A percentile compares a stretch with the other conserved stretches of the same genome.
Conservation (phyloP, 495 filamentous ascomycete genomes). For the Aspergillus sclerotiicarbonarius region DNA sequence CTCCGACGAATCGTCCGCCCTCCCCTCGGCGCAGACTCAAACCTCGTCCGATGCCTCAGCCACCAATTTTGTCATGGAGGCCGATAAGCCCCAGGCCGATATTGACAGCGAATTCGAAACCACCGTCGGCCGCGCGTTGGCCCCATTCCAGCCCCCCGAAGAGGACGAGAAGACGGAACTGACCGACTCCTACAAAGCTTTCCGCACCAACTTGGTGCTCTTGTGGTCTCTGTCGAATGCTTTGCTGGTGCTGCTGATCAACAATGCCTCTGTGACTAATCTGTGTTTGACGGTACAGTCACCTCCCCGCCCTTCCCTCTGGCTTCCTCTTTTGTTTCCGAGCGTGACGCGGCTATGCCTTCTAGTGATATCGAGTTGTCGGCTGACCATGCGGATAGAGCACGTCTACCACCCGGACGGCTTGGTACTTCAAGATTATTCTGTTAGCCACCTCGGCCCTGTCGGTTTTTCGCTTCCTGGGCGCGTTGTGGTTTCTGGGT, state of each 20-base stretch:
- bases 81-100: constrained; percentile 87
- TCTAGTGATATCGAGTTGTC: not conserved
- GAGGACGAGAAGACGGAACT: constrained; percentile 67
- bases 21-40: constrained; percentile 73
- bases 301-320: not conserved
- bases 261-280: constrained; percentile 61
- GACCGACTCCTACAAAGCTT: constrained; percentile 92
- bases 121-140: constrained; percentile 82
- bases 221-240: constrained; percentile 87
- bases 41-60: constrained; percentile 63
- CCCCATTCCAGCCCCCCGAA: constrained; percentile 37
- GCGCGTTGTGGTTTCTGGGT: constrained; percentile 87
- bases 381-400: constrained; percentile 19
- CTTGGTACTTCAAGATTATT: constrained; percentile 85
- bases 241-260: constrained; percentile 73
- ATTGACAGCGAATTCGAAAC: constrained; percentile 88
- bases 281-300: constrained; percentile 55
- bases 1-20: constrained; percentile 80
- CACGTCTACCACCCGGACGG: constrained; percentile 65
- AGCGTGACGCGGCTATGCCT: not conserved
- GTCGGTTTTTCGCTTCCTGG: constrained; percentile 80
- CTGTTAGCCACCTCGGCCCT: constrained; percentile 84
- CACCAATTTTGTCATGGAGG: constrained; percentile 77
- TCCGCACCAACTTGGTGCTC: constrained; percentile 81
- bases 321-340: not conserved